Conservation (phyloP, 2,329 filamentous ascomycete species). For the Cladophialophora immunda region DNA sequence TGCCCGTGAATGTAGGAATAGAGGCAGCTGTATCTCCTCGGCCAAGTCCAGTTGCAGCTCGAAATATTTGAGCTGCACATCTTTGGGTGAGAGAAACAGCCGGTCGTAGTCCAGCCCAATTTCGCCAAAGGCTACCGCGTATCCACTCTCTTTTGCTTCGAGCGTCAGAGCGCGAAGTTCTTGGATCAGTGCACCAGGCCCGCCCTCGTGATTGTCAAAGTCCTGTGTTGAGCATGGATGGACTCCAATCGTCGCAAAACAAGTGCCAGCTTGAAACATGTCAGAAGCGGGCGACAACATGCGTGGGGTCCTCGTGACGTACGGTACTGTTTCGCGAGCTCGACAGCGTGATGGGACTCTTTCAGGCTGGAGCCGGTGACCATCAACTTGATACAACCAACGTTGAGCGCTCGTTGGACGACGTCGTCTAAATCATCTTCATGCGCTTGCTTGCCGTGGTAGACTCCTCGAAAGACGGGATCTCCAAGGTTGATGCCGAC, state of each 20-base stretch:
- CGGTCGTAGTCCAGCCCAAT: conserved; percentile 97
- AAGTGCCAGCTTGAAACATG: conserved; percentile 69
- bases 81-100: conserved; percentile 79
- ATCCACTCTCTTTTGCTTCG: conserved; percentile 63
- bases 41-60: conserved; percentile 82
- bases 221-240: conserved; percentile 88
- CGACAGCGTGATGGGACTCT: conserved; percentile 77
- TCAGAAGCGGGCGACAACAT: conserved; percentile 21
- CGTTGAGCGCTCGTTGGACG: conserved; percentile 76
- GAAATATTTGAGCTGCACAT: conserved; percentile 85
- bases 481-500: conserved; percentile 97
- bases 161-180: conserved; percentile 72
- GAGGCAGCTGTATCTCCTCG: conserved; percentile 77
- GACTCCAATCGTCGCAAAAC: conserved; percentile 91
- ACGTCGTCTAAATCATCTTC: conserved; percentile 64
- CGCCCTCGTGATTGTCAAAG: conserved; percentile 69
- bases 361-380: conserved; percentile 88
- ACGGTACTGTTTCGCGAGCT: conserved; percentile 79
- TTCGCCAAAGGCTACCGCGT: conserved; percentile 86
- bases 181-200: conserved; percentile 56
- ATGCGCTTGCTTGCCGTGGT: conserved; percentile 76
- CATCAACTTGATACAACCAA: conserved; percentile 89
- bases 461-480: conserved; percentile 83
- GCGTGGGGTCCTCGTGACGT: conserved; percentile 43
- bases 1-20: conserved; percentile 92